Evolutionary conservation across 176 grass and related monocot genomes (phyloP), one percentile per base, ranked within the genome.

Genomic region (Chrysopogon serrulatus): DNA sequence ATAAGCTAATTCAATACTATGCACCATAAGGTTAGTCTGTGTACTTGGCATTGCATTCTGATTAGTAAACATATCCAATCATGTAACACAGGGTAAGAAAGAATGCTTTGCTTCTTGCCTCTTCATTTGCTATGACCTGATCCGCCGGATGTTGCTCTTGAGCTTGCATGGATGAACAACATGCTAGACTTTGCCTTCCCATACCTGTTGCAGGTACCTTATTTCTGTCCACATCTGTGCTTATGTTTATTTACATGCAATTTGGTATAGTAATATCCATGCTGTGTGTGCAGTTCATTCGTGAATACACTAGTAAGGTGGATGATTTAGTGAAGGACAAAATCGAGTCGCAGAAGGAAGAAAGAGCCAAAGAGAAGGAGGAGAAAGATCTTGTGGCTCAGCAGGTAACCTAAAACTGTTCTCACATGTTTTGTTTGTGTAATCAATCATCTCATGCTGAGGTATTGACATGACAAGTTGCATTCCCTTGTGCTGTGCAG

Each of bases 131-230:
- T 98, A 98, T 35, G 92, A 98, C 67, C 73, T 98, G 77, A 94
- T 98, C 53, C 88, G 95, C 88, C 91, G 7, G 95, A 98, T 90
- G 91, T 98, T 82, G 95, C 88, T 27, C 92, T 98, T 78, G 95
- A 98, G 85, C 95, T 95, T 88, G 95, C 95, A 37, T 98, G 95
- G 92, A 90, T 93, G 77, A 98, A 98, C 78, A 92, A 94, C 78
- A 95, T 98, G 92, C 36, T 98, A 37, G 95, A 95, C 84, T 98
- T 98, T 82, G 92, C 92, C 69, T 95, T 98, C 88, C 95, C 95
- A 79, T 98, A 93, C 86, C 78, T 98, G 44, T 78, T 98, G 56
- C 95, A 98, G 95, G 95, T 98, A 87, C 78, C 12, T 72, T 66
- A 42, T 82, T 49, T 80, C 24, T 24, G 18, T 39, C 10, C 78